Percentiles rank a stretch among this genome's conserved stretches.
phyloP scores from a whole-genome alignment of 495 filamentous ascomycete species.

The Lichina pygmaea region DNA sequence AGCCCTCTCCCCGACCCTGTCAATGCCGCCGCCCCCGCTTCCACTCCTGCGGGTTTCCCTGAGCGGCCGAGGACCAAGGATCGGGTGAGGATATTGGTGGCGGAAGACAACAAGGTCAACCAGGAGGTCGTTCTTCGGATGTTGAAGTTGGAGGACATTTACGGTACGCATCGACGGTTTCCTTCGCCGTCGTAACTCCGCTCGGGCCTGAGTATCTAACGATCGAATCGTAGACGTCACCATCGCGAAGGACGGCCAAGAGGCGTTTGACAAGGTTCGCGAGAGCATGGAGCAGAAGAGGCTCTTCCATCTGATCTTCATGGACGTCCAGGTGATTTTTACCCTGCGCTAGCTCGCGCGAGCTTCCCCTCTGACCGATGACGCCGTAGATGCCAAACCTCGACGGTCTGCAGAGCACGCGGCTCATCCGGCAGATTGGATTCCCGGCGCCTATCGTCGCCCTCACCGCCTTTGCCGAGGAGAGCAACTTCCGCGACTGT shows the following conservation, averaged over 20 bases:
- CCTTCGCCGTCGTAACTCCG: background rate
- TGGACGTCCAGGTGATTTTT: constrained; percentile 39
- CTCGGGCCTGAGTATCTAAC: background rate
- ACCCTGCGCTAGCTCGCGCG: background rate
- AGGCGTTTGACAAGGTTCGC: constrained; percentile 67
- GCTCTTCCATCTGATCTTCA: constrained; percentile 67
- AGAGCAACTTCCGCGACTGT: constrained; percentile 66
- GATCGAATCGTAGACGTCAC: constrained; percentile 27
- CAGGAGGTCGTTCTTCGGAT: constrained; percentile 71
- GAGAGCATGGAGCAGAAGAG: constrained; percentile 44
- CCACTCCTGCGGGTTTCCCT: background rate
- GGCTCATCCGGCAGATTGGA: constrained; percentile 66
- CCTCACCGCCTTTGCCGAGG: constrained; percentile 71
- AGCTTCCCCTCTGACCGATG: background rate
- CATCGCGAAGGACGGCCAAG: constrained; percentile 67
- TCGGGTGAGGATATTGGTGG: constrained; percentile 56
- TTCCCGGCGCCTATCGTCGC: constrained; percentile 80
- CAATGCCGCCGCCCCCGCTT: too few relatives aligned
- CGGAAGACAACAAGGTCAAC: constrained; percentile 88
- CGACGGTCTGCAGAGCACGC: constrained; percentile 65
- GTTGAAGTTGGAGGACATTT: constrained; percentile 42
- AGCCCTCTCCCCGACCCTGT: constrained; percentile 12
- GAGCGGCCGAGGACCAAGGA: constrained; percentile 13
- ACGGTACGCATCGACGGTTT: constrained; percentile 12
- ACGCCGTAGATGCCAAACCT: constrained; percentile 61